These are phyloP conservation scores for Vitis rupestris DNA, from an alignment of 164 flowering plant genomes.

Conservation along the genomic window DNA sequence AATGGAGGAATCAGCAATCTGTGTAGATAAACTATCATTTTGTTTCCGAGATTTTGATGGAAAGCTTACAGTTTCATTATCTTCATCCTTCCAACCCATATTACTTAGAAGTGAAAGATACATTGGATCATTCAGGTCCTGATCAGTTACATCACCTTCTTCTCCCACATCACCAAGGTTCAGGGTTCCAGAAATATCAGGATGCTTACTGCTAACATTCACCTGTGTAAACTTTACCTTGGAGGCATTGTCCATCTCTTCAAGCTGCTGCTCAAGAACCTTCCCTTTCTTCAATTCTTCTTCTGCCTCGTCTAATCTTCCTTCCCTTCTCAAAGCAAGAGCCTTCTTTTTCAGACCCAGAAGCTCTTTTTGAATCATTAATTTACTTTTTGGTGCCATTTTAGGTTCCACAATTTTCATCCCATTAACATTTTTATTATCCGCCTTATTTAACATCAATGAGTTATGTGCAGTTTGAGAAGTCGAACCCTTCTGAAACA, in stretches of 20 bases:
- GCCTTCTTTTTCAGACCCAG: constrained; percentile 74
- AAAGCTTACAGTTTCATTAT: constrained; percentile 19
- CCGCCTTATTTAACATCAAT: constrained; percentile 5
- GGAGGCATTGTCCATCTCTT: constrained; percentile 53
- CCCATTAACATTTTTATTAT: constrained; percentile 10
- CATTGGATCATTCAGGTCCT: constrained; percentile 79
- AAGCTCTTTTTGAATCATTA: constrained; percentile 74
- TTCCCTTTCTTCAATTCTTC: constrained; percentile 73
- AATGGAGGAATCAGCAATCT: constrained; percentile 13
- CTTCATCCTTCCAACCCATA: constrained; percentile 83
- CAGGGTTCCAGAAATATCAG: constrained; percentile 15
- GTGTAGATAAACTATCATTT: constrained; percentile 10
- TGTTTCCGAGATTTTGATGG: constrained; percentile 17
- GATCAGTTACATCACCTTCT: constrained; percentile 65
- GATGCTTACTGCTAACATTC: constrained; percentile 16
- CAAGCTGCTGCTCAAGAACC: constrained; percentile 71
- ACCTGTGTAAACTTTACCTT: constrained; percentile 15
- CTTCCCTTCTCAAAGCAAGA: constrained; percentile 80
- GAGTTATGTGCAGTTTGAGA: constrained; percentile 15
- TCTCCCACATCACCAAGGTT: constrained; percentile 32
- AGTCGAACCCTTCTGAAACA: constrained; percentile 7
- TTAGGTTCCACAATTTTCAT: constrained; percentile 11
- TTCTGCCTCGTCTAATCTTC: constrained; percentile 76
- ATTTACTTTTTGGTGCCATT: constrained; percentile 51
- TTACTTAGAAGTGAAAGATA: constrained; percentile 53